Percentiles rank a stretch among this genome's conserved stretches.
phyloP scores from a whole-genome alignment of 1,284 basidiomycete species.

The Fomitiporia mediterranea region DNA sequence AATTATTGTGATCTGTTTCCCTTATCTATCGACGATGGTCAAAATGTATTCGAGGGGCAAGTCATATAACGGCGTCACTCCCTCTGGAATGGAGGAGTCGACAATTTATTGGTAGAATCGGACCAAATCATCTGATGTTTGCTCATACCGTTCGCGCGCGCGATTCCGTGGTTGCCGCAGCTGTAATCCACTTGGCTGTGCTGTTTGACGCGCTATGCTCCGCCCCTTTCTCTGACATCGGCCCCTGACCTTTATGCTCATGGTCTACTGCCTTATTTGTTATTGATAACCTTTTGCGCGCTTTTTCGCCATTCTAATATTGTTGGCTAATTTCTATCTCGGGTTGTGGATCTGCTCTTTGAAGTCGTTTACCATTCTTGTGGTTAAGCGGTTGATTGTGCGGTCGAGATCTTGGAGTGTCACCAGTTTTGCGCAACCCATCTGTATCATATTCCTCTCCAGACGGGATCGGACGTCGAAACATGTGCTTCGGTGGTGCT shows the following conservation, averaged over 20 bases:
- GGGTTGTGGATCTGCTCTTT: constrained; percentile 3
- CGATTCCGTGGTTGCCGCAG: not conserved
- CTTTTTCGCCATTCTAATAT: too few species aligned
- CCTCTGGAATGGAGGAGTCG: constrained; percentile 13
- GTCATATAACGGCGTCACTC: not conserved
- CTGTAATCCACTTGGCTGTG: not conserved
- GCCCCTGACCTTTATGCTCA: constrained; percentile 2
- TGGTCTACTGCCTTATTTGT: not conserved
- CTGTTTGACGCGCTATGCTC: not conserved
- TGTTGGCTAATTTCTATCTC: not conserved
- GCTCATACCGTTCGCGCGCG: not conserved
- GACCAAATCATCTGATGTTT: constrained; percentile 6
- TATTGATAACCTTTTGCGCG: constrained; percentile 1
- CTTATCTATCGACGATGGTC: not conserved
- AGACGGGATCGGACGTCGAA: not conserved
- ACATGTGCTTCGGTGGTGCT: not conserved
- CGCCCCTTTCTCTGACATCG: constrained; percentile 1
- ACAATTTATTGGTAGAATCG: constrained; percentile 12
- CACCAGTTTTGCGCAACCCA: not conserved
- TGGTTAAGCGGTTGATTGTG: not conserved
- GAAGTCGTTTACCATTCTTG: constrained; percentile 3
- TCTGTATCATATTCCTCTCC: constrained; percentile 3
- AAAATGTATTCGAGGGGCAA: not conserved
- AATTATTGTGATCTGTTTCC: not conserved
- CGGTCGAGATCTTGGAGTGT: not conserved